A percentile compares a stretch with the other conserved stretches of the same genome.
Conservation (phyloP, 2,329 filamentous ascomycete genomes). For the Ophiosphaerella herpotricha region DNA sequence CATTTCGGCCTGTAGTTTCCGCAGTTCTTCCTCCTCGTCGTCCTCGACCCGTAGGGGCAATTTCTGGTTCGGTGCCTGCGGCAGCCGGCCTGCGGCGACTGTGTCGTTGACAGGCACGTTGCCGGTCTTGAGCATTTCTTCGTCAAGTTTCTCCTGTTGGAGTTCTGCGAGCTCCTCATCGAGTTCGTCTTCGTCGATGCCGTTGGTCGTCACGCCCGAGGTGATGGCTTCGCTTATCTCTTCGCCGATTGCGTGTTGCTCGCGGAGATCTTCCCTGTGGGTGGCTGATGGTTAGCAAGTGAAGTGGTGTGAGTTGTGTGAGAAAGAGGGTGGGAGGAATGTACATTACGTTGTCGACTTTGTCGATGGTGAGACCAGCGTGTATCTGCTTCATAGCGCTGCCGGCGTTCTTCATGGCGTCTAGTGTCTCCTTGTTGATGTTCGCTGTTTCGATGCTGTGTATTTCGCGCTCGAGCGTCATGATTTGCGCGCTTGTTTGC, state of each 20-base stretch:
- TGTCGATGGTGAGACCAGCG: conserved; percentile 85
- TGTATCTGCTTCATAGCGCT: conserved; percentile 93
- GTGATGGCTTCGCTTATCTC: conserved; percentile 90
- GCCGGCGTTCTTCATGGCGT: conserved; percentile 90
- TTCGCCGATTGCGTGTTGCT: conserved; percentile 90
- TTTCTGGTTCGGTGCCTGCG: conserved; percentile 72
- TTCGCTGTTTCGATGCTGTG: conserved; percentile 97
- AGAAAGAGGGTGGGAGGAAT: conserved; percentile 44
- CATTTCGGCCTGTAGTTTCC: conserved; percentile 95
- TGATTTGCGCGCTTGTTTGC: conserved; percentile 87
- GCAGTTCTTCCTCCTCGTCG: conserved; percentile 93
- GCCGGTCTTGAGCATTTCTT: conserved; percentile 90
- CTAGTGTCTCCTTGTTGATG: conserved; percentile 95
- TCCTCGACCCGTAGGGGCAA: conserved; percentile 59
- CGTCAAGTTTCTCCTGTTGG: conserved; percentile 90
- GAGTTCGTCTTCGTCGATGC: conserved; percentile 84
- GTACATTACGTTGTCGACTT: conserved; percentile 94
- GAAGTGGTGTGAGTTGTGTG: neutral
- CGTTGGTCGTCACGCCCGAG: conserved; percentile 66
- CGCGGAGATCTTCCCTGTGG: conserved; percentile 80
- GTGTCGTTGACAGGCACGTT: conserved; percentile 80
- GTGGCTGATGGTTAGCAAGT: neutral
- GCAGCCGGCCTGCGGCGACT: conserved; percentile 68
- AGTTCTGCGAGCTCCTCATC: conserved; percentile 83
- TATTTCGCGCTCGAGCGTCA: conserved; percentile 92